Evolutionary conservation across 2,329 filamentous ascomycete genomes (phyloP).

Genomic region (Tolypocladium endophyticum): DNA sequence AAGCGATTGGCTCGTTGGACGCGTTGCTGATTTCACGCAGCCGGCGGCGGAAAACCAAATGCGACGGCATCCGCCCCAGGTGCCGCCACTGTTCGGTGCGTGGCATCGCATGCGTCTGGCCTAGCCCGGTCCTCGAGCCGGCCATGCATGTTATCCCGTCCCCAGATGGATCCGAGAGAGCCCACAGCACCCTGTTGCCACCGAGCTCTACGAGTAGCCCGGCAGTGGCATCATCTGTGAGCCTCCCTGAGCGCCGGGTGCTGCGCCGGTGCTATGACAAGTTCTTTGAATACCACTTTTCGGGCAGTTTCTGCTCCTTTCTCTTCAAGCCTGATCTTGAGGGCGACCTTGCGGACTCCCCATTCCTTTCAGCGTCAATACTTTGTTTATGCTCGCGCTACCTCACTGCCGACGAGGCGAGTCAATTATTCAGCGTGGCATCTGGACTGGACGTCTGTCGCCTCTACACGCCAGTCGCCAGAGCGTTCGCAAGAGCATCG

Average conservation of each 20-base stretch:
- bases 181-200: background rate
- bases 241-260: background rate
- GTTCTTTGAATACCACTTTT: conserved; percentile 10
- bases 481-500: conserved; percentile 1
- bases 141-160: background rate
- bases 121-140: background rate
- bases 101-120: background rate
- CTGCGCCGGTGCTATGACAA: conserved; percentile 1
- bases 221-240: background rate
- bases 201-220: background rate
- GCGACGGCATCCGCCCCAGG: conserved; percentile 1
- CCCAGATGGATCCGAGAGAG: background rate
- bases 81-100: conserved; percentile 1
- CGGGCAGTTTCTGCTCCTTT: conserved; percentile 10
- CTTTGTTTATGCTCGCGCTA: conserved; percentile 8
- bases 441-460: background rate
- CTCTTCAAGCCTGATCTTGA: conserved; percentile 10
- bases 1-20: background rate
- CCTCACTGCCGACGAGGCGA: background rate
- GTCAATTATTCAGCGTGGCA: conserved; percentile 1
- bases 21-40: background rate
- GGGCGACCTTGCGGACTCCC: conserved; percentile 2
- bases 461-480: background rate
- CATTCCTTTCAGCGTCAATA: conserved; percentile 4
- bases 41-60: conserved; percentile 5